phyloP scores from a whole-genome alignment of 2,329 filamentous ascomycete species.

The Diaporthe ilicicola region DNA sequence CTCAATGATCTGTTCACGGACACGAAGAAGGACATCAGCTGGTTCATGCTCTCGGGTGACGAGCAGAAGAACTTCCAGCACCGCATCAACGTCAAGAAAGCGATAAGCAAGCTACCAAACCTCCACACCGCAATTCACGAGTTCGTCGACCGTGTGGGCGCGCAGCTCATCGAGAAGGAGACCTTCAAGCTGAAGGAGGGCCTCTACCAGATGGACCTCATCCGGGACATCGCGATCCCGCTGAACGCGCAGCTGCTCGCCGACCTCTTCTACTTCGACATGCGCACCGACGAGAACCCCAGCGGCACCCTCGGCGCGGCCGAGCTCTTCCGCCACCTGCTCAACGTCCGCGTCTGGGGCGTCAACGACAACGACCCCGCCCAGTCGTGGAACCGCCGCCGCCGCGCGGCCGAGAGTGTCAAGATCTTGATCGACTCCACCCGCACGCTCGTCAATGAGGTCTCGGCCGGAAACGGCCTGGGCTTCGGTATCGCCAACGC shows the following conservation, averaged over 20 bases:
- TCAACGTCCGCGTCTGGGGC: constrained; percentile 55
- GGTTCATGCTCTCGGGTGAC: constrained; percentile 51
- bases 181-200: constrained; percentile 46
- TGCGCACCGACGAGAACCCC: constrained; percentile 63
- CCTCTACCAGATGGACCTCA: constrained; percentile 51
- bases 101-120: constrained; percentile 44
- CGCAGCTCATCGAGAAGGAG: constrained; percentile 51
- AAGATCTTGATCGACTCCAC: constrained; percentile 49
- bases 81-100: constrained; percentile 43
- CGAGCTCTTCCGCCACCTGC: constrained; percentile 52
- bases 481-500: background rate
- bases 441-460: constrained; percentile 49
- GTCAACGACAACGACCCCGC: constrained; percentile 57
- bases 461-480: constrained; percentile 23
- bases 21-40: constrained; percentile 46
- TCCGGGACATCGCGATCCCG: constrained; percentile 66
- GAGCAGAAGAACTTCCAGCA: constrained; percentile 43
- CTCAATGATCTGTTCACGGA: constrained; percentile 45
- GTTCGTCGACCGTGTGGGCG: constrained; percentile 45
- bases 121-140: constrained; percentile 38
- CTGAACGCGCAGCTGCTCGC: constrained; percentile 63
- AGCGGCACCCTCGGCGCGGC: constrained; percentile 52
- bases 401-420: constrained; percentile 50
- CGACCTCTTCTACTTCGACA: constrained; percentile 65
- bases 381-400: constrained; percentile 55